phyloP scores from a whole-genome alignment of 768 basidiomycete species.

The Tylopilus rubrobrunneus region DNA sequence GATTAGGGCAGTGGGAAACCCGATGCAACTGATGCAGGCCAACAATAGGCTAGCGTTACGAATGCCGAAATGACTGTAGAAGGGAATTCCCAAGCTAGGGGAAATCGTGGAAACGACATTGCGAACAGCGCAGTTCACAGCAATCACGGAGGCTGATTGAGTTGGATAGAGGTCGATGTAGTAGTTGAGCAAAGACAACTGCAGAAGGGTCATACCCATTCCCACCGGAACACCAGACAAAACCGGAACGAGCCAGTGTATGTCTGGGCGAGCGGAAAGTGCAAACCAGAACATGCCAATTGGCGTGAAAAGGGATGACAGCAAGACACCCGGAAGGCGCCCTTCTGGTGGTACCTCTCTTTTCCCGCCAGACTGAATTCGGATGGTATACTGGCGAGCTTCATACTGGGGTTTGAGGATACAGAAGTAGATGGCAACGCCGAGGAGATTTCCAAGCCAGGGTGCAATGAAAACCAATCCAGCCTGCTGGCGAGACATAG shows the following conservation, averaged over 20 bases:
- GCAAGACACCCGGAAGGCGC: constrained; percentile 18
- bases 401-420: constrained; percentile 23
- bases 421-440: constrained; percentile 14
- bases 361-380: constrained; percentile 16
- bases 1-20: constrained; percentile 14
- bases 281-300: constrained; percentile 29
- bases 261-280: constrained; percentile 15
- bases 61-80: constrained; percentile 18
- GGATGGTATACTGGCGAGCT: constrained; percentile 10
- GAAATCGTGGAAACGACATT: constrained; percentile 12
- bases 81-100: constrained; percentile 17
- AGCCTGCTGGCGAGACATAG: constrained; percentile 19
- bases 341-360: constrained; percentile 17
- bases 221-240: constrained; percentile 26
- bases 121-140: constrained; percentile 21
- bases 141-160: constrained; percentile 21
- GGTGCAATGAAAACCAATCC: constrained; percentile 22
- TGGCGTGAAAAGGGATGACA: constrained; percentile 19
- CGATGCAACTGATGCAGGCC: constrained; percentile 20
- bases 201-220: constrained; percentile 19
- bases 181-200: constrained; percentile 23
- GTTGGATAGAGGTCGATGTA: constrained; percentile 25
- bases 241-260: constrained; percentile 21
- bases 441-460: constrained; percentile 21
- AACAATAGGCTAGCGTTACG: constrained; percentile 18